Evolutionary conservation across 140 eudicot genomes (phyloP).

Genomic region (Bidens hawaiensis): DNA sequence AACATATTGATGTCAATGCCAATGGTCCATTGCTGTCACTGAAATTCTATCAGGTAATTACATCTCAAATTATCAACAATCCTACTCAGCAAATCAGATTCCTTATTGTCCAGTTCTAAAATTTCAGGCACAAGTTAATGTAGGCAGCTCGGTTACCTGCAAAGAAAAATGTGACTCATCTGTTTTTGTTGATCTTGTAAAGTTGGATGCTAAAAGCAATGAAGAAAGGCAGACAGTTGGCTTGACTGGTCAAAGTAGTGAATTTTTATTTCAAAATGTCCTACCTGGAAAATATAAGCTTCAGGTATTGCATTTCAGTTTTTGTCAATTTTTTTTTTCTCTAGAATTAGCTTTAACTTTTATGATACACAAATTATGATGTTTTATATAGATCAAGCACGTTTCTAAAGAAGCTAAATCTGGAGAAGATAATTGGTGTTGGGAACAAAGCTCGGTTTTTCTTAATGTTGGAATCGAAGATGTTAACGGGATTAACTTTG

Average conservation of each 20-base stretch:
- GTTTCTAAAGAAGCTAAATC: constrained; percentile 28
- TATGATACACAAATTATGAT: constrained; percentile 2
- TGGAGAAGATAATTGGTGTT: constrained; percentile 87
- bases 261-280: constrained; percentile 61
- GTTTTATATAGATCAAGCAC: constrained; percentile 50
- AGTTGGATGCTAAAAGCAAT: constrained; percentile 51
- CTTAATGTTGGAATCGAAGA: constrained; percentile 71
- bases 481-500: constrained; percentile 55
- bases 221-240: constrained; percentile 37
- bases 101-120: constrained; percentile 3
- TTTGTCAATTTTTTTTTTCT: neutral
- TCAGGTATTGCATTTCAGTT: constrained; percentile 45
- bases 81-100: neutral
- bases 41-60: constrained; percentile 79
- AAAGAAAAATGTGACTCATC: constrained; percentile 74
- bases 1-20: constrained; percentile 67
- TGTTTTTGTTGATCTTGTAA: constrained; percentile 52
- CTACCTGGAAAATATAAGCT: constrained; percentile 83
- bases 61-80: constrained; percentile 4
- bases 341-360: neutral
- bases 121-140: constrained; percentile 78
- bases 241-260: constrained; percentile 51
- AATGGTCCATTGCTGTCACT: constrained; percentile 65
- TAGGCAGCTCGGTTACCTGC: constrained; percentile 82
- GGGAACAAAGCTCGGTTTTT: constrained; percentile 59